Percentiles rank a stretch among this genome's conserved stretches.
These are phyloP conservation scores for Striga hermonthica DNA, from an alignment of 305 asterid genomes.

Conservation along the genomic window DNA sequence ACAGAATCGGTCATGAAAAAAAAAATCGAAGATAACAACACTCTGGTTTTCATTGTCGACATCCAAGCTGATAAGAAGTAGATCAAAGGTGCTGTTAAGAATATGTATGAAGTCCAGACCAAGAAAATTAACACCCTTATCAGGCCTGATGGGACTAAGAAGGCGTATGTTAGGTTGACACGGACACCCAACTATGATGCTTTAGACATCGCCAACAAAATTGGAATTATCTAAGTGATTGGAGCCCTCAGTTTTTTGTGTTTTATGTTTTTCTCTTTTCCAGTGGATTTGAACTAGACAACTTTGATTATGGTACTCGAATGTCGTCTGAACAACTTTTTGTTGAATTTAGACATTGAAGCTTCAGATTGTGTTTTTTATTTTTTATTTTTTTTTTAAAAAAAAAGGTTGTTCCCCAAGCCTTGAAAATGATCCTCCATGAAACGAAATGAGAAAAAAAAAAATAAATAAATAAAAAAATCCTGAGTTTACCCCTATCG, in stretches of 20 bases:
- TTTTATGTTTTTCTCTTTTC: constrained; percentile 25
- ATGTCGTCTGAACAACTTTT: constrained; percentile 16
- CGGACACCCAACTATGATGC: constrained; percentile 82
- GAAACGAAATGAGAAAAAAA: no score
- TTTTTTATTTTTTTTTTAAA: no score
- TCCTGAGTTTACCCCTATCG: no score
- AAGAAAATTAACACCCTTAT: constrained; percentile 57
- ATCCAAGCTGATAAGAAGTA: constrained; percentile 55
- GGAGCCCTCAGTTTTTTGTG: constrained; percentile 12
- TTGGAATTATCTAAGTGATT: constrained; percentile 55
- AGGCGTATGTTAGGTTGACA: constrained; percentile 73
- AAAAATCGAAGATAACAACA: constrained; percentile 59
- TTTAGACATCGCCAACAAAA: constrained; percentile 72
- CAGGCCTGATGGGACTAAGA: constrained; percentile 85
- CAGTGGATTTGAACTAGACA: neutral
- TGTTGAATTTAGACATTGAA: constrained; percentile 25
- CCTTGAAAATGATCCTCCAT: no score
- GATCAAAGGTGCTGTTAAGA: constrained; percentile 54
- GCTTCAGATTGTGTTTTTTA: constrained; percentile 6
- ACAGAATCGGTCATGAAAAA: constrained; percentile 61
- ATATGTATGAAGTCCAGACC: constrained; percentile 53
- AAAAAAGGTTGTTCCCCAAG: no score
- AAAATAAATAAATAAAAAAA: no score
- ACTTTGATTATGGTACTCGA: constrained; percentile 15
- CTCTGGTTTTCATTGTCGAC: constrained; percentile 55